phyloP scores from a whole-genome alignment of 805 yeast genomes.

The Monosporozyma unispora region DNA sequence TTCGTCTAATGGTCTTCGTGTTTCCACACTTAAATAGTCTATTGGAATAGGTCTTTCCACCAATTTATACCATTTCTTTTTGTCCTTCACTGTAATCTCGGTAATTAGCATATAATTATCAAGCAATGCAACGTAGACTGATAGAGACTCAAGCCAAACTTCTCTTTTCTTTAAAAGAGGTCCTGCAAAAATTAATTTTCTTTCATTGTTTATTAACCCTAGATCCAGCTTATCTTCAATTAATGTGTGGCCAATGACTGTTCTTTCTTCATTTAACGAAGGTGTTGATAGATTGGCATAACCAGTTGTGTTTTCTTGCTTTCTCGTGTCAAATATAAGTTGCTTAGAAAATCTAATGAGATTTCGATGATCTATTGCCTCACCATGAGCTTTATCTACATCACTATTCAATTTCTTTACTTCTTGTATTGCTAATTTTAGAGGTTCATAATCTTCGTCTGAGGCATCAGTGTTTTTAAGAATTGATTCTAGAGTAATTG shows the following conservation, averaged over 20 bases:
- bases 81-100: conserved; percentile 40
- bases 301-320: conserved; percentile 19
- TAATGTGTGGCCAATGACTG: background rate
- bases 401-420: conserved; percentile 46
- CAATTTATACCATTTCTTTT: conserved; percentile 32
- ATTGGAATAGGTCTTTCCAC: conserved; percentile 54
- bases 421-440: conserved; percentile 45
- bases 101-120: conserved; percentile 67
- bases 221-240: conserved; percentile 32
- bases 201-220: conserved; percentile 42
- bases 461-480: conserved; percentile 39
- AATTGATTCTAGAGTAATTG: conserved; percentile 54
- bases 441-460: conserved; percentile 43
- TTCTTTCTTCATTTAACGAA: background rate
- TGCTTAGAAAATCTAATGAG: conserved; percentile 41
- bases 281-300: conserved; percentile 19
- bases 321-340: conserved; percentile 17
- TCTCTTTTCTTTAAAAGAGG: conserved; percentile 55
- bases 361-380: conserved; percentile 49
- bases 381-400: conserved; percentile 54
- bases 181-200: conserved; percentile 53
- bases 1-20: conserved; percentile 25
- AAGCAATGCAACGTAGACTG: conserved; percentile 46
- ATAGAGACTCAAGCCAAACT: conserved; percentile 47
- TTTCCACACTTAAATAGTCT: conserved; percentile 47